Evolutionary conservation across 1,284 basidiomycete genomes (phyloP), one percentile per base, ranked within the genome.

Genomic region (Naganishia liquefaciens): DNA sequence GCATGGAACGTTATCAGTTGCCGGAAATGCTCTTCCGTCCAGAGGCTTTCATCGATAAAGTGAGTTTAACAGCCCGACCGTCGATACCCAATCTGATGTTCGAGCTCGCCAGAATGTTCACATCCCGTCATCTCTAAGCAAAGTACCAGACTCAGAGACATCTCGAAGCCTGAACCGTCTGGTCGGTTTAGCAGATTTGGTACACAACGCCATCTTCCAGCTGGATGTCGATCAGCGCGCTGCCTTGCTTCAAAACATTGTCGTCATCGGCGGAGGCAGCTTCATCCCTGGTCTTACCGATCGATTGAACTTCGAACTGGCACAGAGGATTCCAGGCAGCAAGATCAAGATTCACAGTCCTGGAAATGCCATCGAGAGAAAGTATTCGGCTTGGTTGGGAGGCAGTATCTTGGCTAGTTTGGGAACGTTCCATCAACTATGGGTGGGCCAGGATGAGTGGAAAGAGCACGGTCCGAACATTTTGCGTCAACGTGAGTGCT

Each of bases 341-440:
- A 82, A 82, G 70, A 78, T 82, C 73, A 94, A 93, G 82, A 88
- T 96, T 53, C 91, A 95, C 73, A 87, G 91, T 0, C 89, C 93
- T 13, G 91, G 91, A 11, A 93, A 93, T 74, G 86, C 90, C 0
- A 84, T 87, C 62, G 93, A 97, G 77, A 85, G 93, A 54, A 85
- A 88, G 66, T 95, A 91, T 75, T 88, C 91, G 13, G 87, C 88
- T 19, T 98, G 94, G 94, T 81, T 98, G 9, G 93, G 93, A 19
- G 93, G 93, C 28, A 92, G 90, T 70, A 93, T 97, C 70, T 82
- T 97, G 62, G 92, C 89, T 0, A 93, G 90, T 73, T 80, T 97
- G 73, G 94, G 94, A 30, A 95, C 93, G 17, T 98, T 97, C 84
- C 93, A 98, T 78, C 93, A 97, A 73, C 80, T 94, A 43, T 94